phyloP scores from a whole-genome alignment of 1,139 yeast species.

The Yamadazyma triangularis region DNA sequence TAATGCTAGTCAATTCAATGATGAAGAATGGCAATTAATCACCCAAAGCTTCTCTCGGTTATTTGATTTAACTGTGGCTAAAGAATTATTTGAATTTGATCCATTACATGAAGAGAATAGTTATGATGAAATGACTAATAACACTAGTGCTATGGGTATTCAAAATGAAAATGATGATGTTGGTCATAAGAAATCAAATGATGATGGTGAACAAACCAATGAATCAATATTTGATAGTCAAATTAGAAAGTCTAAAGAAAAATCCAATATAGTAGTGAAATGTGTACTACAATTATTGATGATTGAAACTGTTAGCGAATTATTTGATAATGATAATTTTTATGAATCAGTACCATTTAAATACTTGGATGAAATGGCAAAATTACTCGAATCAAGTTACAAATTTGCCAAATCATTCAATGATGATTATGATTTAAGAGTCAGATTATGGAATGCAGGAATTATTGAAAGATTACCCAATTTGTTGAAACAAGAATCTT shows the following conservation, averaged over 20 bases:
- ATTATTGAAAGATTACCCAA: conserved; percentile 91
- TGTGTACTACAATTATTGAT: conserved; percentile 85
- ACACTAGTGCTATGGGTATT: conserved; percentile 2
- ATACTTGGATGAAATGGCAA: conserved; percentile 56
- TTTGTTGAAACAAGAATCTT: conserved; percentile 83
- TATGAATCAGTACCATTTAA: conserved; percentile 65
- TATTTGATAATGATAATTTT: conserved; percentile 67
- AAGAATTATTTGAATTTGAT: conserved; percentile 72
- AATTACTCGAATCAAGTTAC: conserved; percentile 64
- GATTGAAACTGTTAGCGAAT: conserved; percentile 82
- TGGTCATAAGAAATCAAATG: conserved; percentile 4
- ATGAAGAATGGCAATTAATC: conserved; percentile 72
- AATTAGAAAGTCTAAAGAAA: conserved; percentile 41
- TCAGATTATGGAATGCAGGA: conserved; percentile 86
- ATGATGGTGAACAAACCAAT: conserved; percentile 14
- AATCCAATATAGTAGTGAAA: conserved; percentile 82
- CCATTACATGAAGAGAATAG: conserved; percentile 24
- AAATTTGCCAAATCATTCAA: conserved; percentile 83
- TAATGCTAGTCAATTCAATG: conserved; percentile 62
- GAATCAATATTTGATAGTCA: conserved; percentile 16
- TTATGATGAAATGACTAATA: conserved; percentile 2
- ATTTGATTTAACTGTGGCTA: conserved; percentile 81
- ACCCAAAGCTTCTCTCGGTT: conserved; percentile 59
- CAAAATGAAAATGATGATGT: conserved; percentile 6
- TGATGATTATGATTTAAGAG: conserved; percentile 81